Evolutionary conservation across 2,329 filamentous ascomycete species (phyloP).

Genomic region (Cladosporium sp.): DNA sequence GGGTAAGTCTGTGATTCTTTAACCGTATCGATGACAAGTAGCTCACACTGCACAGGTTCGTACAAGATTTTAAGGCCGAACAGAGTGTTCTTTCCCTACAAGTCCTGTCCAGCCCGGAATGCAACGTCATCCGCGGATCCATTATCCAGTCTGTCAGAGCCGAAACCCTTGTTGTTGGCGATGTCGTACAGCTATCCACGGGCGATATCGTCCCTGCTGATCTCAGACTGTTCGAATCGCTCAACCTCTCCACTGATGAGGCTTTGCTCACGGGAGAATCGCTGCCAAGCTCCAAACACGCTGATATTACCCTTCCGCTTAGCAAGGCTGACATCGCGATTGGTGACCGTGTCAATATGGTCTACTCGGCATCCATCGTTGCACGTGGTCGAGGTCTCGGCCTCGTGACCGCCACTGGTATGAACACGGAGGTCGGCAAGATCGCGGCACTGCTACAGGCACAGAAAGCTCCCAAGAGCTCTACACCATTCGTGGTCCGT

Average conservation of each 20-base stretch:
- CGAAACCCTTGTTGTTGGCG: slow-evolving; percentile 59
- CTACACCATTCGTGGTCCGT: slow-evolving; percentile 7
- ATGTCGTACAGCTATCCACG: slow-evolving; percentile 57
- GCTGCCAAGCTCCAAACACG: slow-evolving; percentile 36
- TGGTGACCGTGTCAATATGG: slow-evolving; percentile 59
- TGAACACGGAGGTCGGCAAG: slow-evolving; percentile 62
- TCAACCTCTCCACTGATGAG: slow-evolving; percentile 73
- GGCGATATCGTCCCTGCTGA: slow-evolving; percentile 68
- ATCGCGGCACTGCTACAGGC: slow-evolving; percentile 45
- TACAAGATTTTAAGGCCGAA: slow-evolving; percentile 55
- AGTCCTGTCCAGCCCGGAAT: slow-evolving; percentile 51
- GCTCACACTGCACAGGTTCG: slow-evolving; percentile 37
- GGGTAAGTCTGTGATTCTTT: slow-evolving; percentile 20
- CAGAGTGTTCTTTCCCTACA: slow-evolving; percentile 54
- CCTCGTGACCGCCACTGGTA: slow-evolving; percentile 53
- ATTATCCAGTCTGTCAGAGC: slow-evolving; percentile 48
- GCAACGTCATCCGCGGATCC: slow-evolving; percentile 52
- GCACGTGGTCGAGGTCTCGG: slow-evolving; percentile 59
- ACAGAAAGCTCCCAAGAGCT: slow-evolving; percentile 19
- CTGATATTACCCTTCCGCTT: slow-evolving; percentile 19
- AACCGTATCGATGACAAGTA: neutral
- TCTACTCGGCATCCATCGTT: slow-evolving; percentile 59
- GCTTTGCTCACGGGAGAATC: slow-evolving; percentile 67
- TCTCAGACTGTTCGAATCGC: slow-evolving; percentile 54
- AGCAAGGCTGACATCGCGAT: slow-evolving; percentile 38